Base-by-base conservation (phyloP, 352 stramenopile genomes). In the Thalassiosira oceanica region DNA sequence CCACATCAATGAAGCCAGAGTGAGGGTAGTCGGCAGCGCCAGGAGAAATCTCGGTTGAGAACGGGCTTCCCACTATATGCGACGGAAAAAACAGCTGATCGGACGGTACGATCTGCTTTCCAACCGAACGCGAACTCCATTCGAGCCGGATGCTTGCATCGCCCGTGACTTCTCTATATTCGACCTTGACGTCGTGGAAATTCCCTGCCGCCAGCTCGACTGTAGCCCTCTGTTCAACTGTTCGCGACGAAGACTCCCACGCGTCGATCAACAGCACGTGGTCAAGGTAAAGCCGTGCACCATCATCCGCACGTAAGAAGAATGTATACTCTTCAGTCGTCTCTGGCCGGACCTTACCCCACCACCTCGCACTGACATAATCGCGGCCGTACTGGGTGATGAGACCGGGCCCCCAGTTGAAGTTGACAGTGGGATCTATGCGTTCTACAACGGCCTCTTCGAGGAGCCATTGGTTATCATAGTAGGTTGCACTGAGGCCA, bases 401-500 rank as follows among this genome's bases (percentile, higher is more conserved):
- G 21, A 91, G 57, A 13, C 85, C 83, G n/a, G 88, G 89, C 7
- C 94, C 94, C 93, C 92, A 97, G 60, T 97, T 80, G 60, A 97
- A 97, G 11, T 90, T 66, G 21, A 97, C 74, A 23, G 80, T 80
- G 8, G 88, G 44, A 56, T 98, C 95, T 1, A 97, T 80, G 35
- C 90, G 74, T 11, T 88, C 73, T 18, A 97, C 83, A n/a, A 92
- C 89, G 5, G 94, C 93, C 16, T 61, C 28, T 2, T 85, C 79
- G 56, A 97, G 86, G 11, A 98, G 74, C 94, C 94, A 98, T 66
- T 93, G 96, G 61, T 98, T 98, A 60, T 98, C 94, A 60, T 94
- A 98, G 71, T 98, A 98, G 1, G 93, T 78, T 0, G 86, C 94
- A 5, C 80, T 67, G 4, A 98, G 71, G 11, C 96, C 95, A 11